phyloP scores from a whole-genome alignment of 2,329 filamentous ascomycete genomes.

The Thielaviopsis euricoi region DNA sequence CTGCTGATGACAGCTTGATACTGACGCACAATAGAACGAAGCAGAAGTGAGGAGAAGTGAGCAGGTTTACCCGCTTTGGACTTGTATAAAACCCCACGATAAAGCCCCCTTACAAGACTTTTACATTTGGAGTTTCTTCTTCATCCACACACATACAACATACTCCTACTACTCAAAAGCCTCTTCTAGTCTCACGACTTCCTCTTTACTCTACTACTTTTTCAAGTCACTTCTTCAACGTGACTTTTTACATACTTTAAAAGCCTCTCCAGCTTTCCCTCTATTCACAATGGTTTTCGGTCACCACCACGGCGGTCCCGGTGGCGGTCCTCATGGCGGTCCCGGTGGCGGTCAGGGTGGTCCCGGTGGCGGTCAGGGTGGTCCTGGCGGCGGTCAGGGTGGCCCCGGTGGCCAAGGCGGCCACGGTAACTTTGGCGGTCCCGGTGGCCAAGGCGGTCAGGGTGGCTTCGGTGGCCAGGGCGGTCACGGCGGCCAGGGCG shows the following conservation, averaged over 20 bases:
- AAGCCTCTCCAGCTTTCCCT: too few relatives aligned
- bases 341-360: neutral
- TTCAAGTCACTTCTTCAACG: neutral
- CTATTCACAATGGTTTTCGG: constrained; percentile 8
- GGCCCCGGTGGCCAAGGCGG: constrained; percentile 2
- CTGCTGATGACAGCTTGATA: too few relatives aligned
- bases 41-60: too few relatives aligned
- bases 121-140: too few relatives aligned
- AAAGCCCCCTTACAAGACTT: too few relatives aligned
- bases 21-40: too few relatives aligned
- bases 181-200: too few relatives aligned
- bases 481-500: constrained; percentile 3
- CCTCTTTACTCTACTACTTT: neutral
- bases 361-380: neutral
- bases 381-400: neutral
- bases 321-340: neutral
- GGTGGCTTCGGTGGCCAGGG: neutral
- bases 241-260: neutral
- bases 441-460: too few relatives aligned
- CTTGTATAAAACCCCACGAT: too few relatives aligned
- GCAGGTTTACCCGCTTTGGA: too few relatives aligned
- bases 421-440: neutral
- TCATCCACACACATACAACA: too few relatives aligned
- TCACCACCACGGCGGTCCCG: constrained; percentile 3
- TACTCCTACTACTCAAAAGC: too few relatives aligned